Base-by-base conservation (phyloP, 176 grass and related monocot species). In the Eragrostis curvula region DNA sequence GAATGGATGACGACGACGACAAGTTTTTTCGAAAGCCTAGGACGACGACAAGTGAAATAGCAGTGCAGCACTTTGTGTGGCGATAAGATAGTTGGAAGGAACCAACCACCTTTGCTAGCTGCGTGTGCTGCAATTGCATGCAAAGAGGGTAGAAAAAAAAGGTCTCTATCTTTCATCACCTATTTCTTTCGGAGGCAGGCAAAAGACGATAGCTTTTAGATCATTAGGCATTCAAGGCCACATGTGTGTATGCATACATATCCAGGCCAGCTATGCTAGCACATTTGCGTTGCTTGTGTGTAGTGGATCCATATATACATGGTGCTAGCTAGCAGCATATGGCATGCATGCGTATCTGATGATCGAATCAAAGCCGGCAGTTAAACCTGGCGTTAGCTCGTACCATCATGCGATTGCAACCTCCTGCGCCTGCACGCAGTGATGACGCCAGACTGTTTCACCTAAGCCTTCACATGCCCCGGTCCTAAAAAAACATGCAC, bases 381-480 rank as follows among this genome's bases (percentile, higher is more conserved):
- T 73, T 73, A 73, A 73, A 52, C 16, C 47, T 36, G 32, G 32
- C 32, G 32, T 36, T 36, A 36, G 32, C 32, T 36, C 32, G 32
- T 36, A 36, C 16, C 21, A 49, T 14, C 12, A 47, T 50, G 42
- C n/a, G 14, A 65, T 36, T 36, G 62, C 61, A 64, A 29, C 71
- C 71, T 55, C 50, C 49, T 13, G 29, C 49, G 17, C 29, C 57
- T 61, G 56, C 74, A 45, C 15, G 74, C 41, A 77, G 57, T 63
- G 74, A 63, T 74, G 50, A 74, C 11, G 75, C 58, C 58, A 78
- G 75, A 78, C 58, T 78, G 75, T 78, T 63, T 63, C 43, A 77
- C 40, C 56, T 21, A 77, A 63, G 42, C 5, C 24, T 28, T 30
- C 75, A 78, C 75, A 78, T 78, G 58, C 44, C 51, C 71, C 28